A percentile compares a stretch with the other conserved stretches of the same genome.
phyloP scores from a whole-genome alignment of 495 filamentous ascomycete species.

The Letharia lupina region DNA sequence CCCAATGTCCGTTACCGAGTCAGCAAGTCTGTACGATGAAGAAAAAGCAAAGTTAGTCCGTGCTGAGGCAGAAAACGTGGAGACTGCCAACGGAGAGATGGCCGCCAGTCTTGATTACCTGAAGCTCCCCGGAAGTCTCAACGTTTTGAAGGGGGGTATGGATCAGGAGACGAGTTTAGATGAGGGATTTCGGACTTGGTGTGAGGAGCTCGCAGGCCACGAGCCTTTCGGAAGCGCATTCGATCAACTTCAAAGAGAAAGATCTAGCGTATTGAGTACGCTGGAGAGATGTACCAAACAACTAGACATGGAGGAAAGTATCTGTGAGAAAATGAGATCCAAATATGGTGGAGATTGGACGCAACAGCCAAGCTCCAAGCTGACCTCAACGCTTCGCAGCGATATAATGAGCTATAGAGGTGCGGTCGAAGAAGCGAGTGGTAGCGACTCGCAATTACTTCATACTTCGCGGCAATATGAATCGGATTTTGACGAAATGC shows the following conservation, averaged over 20 bases:
- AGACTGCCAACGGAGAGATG: constrained; percentile 89
- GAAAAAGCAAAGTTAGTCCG: constrained; percentile 94
- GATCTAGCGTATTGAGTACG: constrained; percentile 57
- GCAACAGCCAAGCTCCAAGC: constrained; percentile 83
- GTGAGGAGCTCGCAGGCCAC: constrained; percentile 78
- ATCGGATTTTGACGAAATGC: constrained; percentile 91
- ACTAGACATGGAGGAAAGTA: constrained; percentile 90
- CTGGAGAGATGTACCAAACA: constrained; percentile 77
- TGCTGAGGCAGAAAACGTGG: constrained; percentile 86
- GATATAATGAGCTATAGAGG: constrained; percentile 81
- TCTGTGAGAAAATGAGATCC: constrained; percentile 98
- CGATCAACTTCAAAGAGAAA: constrained; percentile 67
- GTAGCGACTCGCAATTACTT: constrained; percentile 80
- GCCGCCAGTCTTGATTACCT: constrained; percentile 90
- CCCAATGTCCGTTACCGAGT: constrained; percentile 92
- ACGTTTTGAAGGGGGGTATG: constrained; percentile 86
- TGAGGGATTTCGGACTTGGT: constrained; percentile 88
- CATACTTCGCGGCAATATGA: constrained; percentile 76
- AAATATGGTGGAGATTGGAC: constrained; percentile 97
- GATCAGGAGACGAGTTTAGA: constrained; percentile 84
- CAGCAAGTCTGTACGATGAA: constrained; percentile 93
- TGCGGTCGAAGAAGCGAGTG: constrained; percentile 79
- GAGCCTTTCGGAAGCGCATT: constrained; percentile 68
- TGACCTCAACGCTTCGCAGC: constrained; percentile 77
- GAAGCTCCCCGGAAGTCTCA: constrained; percentile 78